Evolutionary conservation across 129 eudicot species (phyloP).

Genomic region (Dittrichia graveolens): DNA sequence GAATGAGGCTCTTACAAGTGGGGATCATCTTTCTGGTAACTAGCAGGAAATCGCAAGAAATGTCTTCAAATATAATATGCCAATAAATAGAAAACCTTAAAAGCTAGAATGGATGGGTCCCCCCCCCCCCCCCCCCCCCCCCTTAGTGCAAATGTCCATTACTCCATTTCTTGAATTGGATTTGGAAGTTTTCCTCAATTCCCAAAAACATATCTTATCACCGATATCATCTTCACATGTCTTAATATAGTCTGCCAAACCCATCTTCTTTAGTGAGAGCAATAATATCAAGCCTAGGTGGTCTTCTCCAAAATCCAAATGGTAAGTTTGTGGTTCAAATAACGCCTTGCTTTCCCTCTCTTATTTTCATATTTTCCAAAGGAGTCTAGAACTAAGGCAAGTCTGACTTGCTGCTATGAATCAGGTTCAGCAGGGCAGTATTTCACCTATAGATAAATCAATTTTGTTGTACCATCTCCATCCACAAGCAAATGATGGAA

Average conservation of each 20-base stretch:
- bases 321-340: too few relatives aligned
- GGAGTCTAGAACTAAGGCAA: not conserved
- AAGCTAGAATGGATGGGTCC: not conserved
- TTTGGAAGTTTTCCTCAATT: too few relatives aligned
- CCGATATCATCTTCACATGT: too few relatives aligned
- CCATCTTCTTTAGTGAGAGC: too few relatives aligned
- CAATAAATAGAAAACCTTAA: not conserved
- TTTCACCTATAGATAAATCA: not conserved
- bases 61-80: not conserved
- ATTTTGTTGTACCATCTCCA: not conserved
- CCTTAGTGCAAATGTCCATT: too few relatives aligned
- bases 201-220: too few relatives aligned
- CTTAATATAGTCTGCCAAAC: too few relatives aligned
- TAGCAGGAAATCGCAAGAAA: not conserved
- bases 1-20: conserved; percentile 1
- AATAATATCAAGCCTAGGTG: too few relatives aligned
- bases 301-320: too few relatives aligned
- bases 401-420: not conserved
- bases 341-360: not conserved
- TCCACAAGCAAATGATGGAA: not conserved
- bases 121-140: too few relatives aligned
- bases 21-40: too few relatives aligned
- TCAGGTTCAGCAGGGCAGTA: not conserved
- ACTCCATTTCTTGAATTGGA: too few relatives aligned
- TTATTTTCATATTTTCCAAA: not conserved